Evolutionary conservation across 2,329 filamentous ascomycete species (phyloP), one percentile per base, ranked within the genome.

Genomic region (Teratosphaeria epicoccoides): DNA sequence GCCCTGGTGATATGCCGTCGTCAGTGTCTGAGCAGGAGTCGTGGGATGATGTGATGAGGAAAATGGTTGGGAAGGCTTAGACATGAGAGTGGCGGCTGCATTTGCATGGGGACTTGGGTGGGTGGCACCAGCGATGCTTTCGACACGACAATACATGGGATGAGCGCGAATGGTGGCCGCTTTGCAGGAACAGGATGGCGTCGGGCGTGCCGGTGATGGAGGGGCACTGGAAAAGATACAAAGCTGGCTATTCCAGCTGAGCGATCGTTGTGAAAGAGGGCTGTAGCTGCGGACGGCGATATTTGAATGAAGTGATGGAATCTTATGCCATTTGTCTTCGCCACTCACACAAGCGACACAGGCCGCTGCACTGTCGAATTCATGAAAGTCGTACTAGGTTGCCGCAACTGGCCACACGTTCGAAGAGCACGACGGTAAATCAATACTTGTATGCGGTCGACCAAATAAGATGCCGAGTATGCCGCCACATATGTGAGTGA

Each of bases 1-100:
- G 45, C 25, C 22, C 47, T 40, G 25, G 20, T 17, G 37, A 51
- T n/a, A 37, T 52, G 26, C 49, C 55, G 23, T 46, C 47, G 10
- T 52, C 61, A 24, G 52, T 63, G 45, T 62, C 61, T 49, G 59
- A 63, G 55, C 60, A 61, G 50, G 59, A 60, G 17, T 57, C 53
- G 46, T 62, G 60, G 56, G 59, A 63, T 26, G 56, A 57, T 28
- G 61, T 61, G 23, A 37, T 62, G 46, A 54, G 57, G 54, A 62
- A 56, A 48, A 29, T 63, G 37, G 51, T 55, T 11, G 54, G 51
- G 43, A n/a, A 24, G 33, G 33, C 33, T 40, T 22, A 40, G 33
- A 1, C 9, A 7, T 17, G 14, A n/a, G n/a, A n/a, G n/a, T n/a
- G 14, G 10, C 17, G 10, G 2, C 17, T 14, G 29, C 6, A 37